Evolutionary conservation across 2,329 filamentous ascomycete genomes (phyloP).

Genomic region (Camptophora hylomeconis): DNA sequence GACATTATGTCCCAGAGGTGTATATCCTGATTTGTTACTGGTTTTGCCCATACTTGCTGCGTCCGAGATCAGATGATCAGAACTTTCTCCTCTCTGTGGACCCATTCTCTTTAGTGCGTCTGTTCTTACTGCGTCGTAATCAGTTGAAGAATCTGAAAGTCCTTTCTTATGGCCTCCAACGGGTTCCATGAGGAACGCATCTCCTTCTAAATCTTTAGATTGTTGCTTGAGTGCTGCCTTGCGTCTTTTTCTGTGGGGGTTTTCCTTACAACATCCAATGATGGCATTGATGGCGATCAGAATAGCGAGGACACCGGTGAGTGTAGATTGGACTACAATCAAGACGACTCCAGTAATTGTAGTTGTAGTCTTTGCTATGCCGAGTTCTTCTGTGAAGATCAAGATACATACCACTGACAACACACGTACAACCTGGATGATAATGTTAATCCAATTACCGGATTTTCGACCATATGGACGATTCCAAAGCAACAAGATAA

Average conservation of each 20-base stretch:
- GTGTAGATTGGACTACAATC: constrained; percentile 74
- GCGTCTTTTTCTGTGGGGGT: constrained; percentile 76
- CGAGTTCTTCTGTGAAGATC: constrained; percentile 86
- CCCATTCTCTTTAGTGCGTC: too few relatives aligned
- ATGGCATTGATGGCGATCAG: constrained; percentile 83
- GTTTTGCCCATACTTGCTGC: too few relatives aligned
- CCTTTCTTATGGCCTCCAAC: too few relatives aligned
- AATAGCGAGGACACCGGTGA: constrained; percentile 73
- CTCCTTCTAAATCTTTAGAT: constrained; percentile 61
- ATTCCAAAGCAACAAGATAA: constrained; percentile 67
- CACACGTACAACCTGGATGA: constrained; percentile 78
- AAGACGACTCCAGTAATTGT: constrained; percentile 87
- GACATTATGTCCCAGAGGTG: too few relatives aligned
- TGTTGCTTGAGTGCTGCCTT: constrained; percentile 85
- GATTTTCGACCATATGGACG: constrained; percentile 79
- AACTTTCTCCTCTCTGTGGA: too few relatives aligned
- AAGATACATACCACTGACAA: constrained; percentile 80
- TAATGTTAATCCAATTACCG: constrained; percentile 83
- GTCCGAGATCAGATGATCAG: too few relatives aligned
- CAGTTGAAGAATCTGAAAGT: too few relatives aligned
- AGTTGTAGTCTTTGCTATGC: constrained; percentile 80
- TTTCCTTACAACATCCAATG: constrained; percentile 68
- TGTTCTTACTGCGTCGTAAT: too few relatives aligned
- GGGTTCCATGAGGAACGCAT: constrained; percentile 54
- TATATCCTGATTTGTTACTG: too few relatives aligned